Conservation (phyloP, 1,139 yeast species). For the Taphrina sp. region DNA sequence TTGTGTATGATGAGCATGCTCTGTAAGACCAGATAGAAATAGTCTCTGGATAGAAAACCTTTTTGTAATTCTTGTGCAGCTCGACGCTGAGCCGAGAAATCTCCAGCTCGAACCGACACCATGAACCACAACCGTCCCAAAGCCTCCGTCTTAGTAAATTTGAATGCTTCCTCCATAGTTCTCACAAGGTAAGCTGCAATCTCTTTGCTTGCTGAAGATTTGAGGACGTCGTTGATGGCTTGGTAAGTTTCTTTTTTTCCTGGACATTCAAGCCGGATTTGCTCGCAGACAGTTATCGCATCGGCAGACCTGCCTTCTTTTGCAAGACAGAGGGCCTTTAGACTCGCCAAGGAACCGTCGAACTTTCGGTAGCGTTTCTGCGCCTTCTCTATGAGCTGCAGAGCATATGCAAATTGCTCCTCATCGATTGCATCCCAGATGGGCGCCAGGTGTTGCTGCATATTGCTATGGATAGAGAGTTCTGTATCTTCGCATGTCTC, state of each 20-base stretch:
- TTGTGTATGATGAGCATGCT: slow-evolving; percentile 23
- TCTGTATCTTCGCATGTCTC: too few species aligned
- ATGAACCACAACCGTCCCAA: slow-evolving; percentile 26
- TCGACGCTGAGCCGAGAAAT: slow-evolving; percentile 11
- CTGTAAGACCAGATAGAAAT: slow-evolving; percentile 23
- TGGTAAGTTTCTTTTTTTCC: slow-evolving; percentile 12
- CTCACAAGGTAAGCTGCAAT: not conserved
- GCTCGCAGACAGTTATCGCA: slow-evolving; percentile 14
- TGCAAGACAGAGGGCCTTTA: slow-evolving; percentile 21
- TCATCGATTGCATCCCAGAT: slow-evolving; percentile 28
- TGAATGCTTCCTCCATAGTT: slow-evolving; percentile 14
- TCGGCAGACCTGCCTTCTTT: not conserved
- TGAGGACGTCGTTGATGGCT: slow-evolving; percentile 17
- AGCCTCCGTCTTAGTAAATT: slow-evolving; percentile 2
- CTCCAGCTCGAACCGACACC: slow-evolving; percentile 27
- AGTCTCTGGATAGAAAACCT: slow-evolving; percentile 27
- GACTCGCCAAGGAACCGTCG: slow-evolving; percentile 6
- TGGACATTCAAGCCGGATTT: slow-evolving; percentile 1
- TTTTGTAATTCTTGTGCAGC: slow-evolving; percentile 32
- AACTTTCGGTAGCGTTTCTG: slow-evolving; percentile 18
- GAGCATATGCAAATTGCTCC: slow-evolving; percentile 15
- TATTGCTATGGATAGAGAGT: too few species aligned
- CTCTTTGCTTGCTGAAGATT: not conserved
- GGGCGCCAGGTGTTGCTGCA: slow-evolving; percentile 14
- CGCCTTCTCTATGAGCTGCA: slow-evolving; percentile 12